These are phyloP conservation scores for Fusarium sp. DNA, from an alignment of 2,329 filamentous ascomycete species.

Conservation along the genomic window DNA sequence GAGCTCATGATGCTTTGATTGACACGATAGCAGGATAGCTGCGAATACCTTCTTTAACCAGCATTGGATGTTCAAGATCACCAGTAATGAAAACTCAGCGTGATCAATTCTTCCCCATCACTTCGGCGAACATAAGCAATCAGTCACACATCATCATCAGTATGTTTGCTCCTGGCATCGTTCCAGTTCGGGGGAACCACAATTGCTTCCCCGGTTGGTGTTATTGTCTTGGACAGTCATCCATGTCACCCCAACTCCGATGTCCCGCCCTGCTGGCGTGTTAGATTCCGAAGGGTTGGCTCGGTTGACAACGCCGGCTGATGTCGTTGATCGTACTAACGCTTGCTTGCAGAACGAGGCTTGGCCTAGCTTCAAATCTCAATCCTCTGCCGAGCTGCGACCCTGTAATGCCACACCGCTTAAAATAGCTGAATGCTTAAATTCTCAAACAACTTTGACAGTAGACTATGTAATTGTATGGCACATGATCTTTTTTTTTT, in stretches of 20 bases:
- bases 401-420: slow-evolving; percentile 30
- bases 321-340: slow-evolving; percentile 24
- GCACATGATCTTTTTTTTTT: background rate
- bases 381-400: slow-evolving; percentile 5
- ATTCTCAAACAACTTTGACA: background rate
- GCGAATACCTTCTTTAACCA: background rate
- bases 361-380: slow-evolving; percentile 33
- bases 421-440: slow-evolving; percentile 18
- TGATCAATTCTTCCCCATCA: background rate
- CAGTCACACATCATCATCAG: background rate
- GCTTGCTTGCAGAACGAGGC: slow-evolving; percentile 33
- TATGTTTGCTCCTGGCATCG: background rate
- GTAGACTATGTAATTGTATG: background rate
- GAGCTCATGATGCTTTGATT: background rate
- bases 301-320: slow-evolving; percentile 34
- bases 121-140: background rate
- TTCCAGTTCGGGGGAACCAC: slow-evolving; percentile 22
- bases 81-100: background rate
- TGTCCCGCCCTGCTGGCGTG: slow-evolving; percentile 39
- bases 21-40: background rate
- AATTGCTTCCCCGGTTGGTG: slow-evolving; percentile 40
- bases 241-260: slow-evolving; percentile 25
- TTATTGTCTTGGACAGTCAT: slow-evolving; percentile 13
- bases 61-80: background rate
- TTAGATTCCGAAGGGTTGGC: slow-evolving; percentile 45